These are phyloP conservation scores for Aureobasidium sp. DNA, from an alignment of 2,329 filamentous ascomycete genomes.

Conservation along the genomic window DNA sequence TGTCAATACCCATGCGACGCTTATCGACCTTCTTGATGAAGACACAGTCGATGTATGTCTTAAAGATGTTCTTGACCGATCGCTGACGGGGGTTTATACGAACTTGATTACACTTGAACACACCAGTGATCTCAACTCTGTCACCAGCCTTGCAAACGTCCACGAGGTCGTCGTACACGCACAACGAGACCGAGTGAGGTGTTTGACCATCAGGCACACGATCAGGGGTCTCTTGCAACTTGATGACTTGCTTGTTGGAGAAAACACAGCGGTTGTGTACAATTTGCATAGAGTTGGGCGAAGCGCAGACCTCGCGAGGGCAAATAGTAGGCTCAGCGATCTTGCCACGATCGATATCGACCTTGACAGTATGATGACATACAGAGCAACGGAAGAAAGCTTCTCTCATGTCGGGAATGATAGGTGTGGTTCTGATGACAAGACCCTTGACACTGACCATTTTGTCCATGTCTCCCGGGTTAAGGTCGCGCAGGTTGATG, in stretches of 20 bases:
- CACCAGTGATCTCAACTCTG: constrained; percentile 88
- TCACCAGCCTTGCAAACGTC: constrained; percentile 98
- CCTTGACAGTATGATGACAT: constrained; percentile 84
- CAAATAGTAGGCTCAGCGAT: constrained; percentile 92
- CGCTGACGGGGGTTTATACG: constrained; percentile 89
- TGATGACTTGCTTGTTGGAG: constrained; percentile 97
- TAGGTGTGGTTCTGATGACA: constrained; percentile 89
- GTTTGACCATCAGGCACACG: constrained; percentile 92
- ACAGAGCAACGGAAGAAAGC: constrained; percentile 95
- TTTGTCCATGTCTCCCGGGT: constrained; percentile 94
- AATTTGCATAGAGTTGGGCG: constrained; percentile 95
- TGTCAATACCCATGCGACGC: constrained; percentile 85
- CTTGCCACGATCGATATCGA: constrained; percentile 89
- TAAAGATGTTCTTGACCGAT: constrained; percentile 90
- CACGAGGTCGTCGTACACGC: constrained; percentile 92
- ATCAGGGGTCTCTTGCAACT: constrained; percentile 95
- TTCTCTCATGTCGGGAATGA: constrained; percentile 98
- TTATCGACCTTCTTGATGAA: constrained; percentile 97
- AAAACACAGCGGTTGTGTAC: constrained; percentile 93
- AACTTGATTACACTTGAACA: constrained; percentile 91
- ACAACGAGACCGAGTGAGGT: constrained; percentile 92
- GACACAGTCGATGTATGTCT: constrained; percentile 92
- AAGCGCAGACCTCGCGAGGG: constrained; percentile 70
- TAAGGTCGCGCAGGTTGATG: constrained; percentile 88
- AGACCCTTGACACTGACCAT: constrained; percentile 91